These are phyloP conservation scores for Suillus luteus DNA, from an alignment of 768 basidiomycete genomes.

Conservation along the genomic window DNA sequence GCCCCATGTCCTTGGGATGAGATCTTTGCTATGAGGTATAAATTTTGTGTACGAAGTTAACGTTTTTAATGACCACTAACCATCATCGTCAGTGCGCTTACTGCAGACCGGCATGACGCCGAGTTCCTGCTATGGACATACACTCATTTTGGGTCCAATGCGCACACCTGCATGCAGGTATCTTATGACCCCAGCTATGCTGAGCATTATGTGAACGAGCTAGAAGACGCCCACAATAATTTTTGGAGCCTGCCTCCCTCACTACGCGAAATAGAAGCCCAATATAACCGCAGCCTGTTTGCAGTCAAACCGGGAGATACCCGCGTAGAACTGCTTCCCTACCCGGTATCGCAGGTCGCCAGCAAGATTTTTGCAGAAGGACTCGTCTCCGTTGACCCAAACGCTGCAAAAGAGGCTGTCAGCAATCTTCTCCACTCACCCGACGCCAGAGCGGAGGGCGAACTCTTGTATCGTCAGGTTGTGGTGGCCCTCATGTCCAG, in stretches of 20 bases:
- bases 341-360: background rate
- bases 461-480: background rate
- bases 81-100: background rate
- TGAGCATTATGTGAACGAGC: background rate
- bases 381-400: background rate
- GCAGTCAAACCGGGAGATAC: background rate
- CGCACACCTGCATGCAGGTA: background rate
- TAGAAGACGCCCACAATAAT: background rate
- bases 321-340: background rate
- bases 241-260: background rate
- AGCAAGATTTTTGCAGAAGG: background rate
- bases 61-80: background rate
- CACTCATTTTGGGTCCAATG: background rate
- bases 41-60: background rate
- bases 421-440: background rate
- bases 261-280: background rate
- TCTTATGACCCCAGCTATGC: background rate
- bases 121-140: background rate
- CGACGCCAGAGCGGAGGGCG: background rate
- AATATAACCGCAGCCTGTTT: conserved; percentile 1
- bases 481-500: background rate
- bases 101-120: background rate
- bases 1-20: background rate
- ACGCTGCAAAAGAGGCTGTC: background rate
- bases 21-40: background rate